Conservation (phyloP, 2,329 filamentous ascomycete species). For the Paraconiothyrium brasiliense region DNA sequence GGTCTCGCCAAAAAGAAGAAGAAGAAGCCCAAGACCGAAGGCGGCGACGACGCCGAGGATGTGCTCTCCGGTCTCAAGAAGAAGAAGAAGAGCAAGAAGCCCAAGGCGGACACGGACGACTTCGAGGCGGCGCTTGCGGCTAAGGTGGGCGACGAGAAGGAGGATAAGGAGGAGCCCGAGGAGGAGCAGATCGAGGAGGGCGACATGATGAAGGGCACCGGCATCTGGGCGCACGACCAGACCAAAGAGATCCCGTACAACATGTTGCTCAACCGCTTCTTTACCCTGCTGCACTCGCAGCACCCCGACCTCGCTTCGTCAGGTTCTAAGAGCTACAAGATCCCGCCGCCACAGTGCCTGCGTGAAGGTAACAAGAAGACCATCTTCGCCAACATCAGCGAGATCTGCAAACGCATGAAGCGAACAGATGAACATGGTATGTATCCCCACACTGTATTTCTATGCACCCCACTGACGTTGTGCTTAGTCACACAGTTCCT, state of each 20-base stretch:
- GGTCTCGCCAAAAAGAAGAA: conserved; percentile 90
- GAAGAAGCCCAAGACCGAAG: conserved; percentile 68
- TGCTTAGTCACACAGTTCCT: conserved; percentile 84
- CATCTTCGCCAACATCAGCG: conserved; percentile 98
- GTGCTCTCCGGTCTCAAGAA: conserved; percentile 75
- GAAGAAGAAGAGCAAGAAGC: conserved; percentile 86
- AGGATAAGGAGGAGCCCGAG: conserved; percentile 57
- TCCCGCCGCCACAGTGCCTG: conserved; percentile 96
- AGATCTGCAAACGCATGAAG: conserved; percentile 99
- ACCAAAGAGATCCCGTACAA: conserved; percentile 82
- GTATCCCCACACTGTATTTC: neutral
- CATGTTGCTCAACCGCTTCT: conserved; percentile 89
- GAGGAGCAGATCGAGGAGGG: conserved; percentile 68
- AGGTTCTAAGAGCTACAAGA: conserved; percentile 97
- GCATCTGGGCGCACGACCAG: conserved; percentile 87
- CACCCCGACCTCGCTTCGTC: conserved; percentile 94
- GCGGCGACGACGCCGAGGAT: conserved; percentile 61
- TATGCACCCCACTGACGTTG: neutral
- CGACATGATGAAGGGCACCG: conserved; percentile 86
- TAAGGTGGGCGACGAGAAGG: conserved; percentile 62
- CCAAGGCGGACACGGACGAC: conserved; percentile 62
- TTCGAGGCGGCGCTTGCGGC: conserved; percentile 73
- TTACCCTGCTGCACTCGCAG: conserved; percentile 91
- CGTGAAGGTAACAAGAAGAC: conserved; percentile 99
- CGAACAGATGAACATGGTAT: conserved; percentile 85